A percentile compares a stretch with the other conserved stretches of the same genome.
Evolutionary conservation across 345 rosid genomes (phyloP).

Genomic region (Physaria fendleri): DNA sequence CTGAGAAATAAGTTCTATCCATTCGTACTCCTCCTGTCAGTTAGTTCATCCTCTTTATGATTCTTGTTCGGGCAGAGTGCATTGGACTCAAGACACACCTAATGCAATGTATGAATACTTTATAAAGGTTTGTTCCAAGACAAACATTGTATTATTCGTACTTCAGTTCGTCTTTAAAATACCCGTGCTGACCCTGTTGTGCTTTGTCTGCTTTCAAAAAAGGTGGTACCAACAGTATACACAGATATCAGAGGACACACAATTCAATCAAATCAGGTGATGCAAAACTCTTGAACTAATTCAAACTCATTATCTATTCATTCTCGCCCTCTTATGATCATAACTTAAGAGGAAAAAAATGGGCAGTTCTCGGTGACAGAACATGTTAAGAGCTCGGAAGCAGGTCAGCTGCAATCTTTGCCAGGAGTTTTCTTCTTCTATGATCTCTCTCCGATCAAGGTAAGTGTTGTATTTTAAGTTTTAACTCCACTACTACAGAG

Average conservation of each 20-base stretch:
- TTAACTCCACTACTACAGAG: not conserved
- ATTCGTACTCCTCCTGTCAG: no score
- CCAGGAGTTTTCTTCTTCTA: constrained; percentile 96
- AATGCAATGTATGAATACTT: constrained; percentile 40
- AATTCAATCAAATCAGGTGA: constrained; percentile 88
- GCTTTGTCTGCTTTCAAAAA: not conserved
- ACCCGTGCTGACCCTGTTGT: not conserved
- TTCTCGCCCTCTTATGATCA: not conserved
- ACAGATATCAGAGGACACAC: constrained; percentile 68
- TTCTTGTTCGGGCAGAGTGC: no score
- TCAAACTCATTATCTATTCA: not conserved
- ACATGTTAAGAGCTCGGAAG: constrained; percentile 60
- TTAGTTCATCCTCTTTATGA: no score
- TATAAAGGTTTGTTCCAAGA: constrained; percentile 52
- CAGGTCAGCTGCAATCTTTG: constrained; percentile 59
- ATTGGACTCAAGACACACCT: constrained; percentile 42
- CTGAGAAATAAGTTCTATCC: not conserved
- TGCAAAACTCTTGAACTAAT: not conserved
- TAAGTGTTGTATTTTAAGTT: constrained; percentile 20
- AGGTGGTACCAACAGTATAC: constrained; percentile 94
- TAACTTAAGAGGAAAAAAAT: not conserved
- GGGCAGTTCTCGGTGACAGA: constrained; percentile 91
- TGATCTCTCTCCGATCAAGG: constrained; percentile 99
- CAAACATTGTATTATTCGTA: not conserved
- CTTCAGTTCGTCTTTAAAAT: not conserved